Base-by-base conservation (phyloP, 179 eudicot genomes). In the Beta lomatogona region DNA sequence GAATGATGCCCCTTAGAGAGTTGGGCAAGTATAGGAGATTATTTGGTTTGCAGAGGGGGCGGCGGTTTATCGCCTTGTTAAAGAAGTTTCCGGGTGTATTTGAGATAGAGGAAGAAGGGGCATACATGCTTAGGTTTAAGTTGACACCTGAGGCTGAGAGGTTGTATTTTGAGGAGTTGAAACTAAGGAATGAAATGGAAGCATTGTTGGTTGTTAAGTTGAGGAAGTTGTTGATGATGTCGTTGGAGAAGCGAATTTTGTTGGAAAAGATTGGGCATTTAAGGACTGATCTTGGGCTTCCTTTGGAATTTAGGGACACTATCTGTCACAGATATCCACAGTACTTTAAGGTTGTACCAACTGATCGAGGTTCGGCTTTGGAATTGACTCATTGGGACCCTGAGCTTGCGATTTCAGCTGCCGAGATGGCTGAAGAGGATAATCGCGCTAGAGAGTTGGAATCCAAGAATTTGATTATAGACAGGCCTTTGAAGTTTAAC, bases 311-410 rank as follows among this genome's bases (percentile, higher is more conserved):
- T 78, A 90, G 93, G 9, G 94, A 96, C 80, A 94, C 98, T 0
- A 92, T 96, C 70, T 96, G 99, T 77, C 92, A 81, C 48, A 88
- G 99, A n/a, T 96, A 96, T 79, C 99, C 99, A 1, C 97, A 96
- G 81, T 96, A 96, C 83, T 96, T 92, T 57, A 91, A 82, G 89
- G 92, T 96, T 83, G 94, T 92, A 9, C 16, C 55, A 16, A 94
- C 98, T 53, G 98, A 86, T 16, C 84, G 92, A 69, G 99, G 99
- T 68, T 93, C 89, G 9, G 94, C 94, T 0, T 82, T 96, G 83
- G 98, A 96, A 85, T 82, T 96, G 71, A 92, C 98, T 86, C 94
- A 94, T 84, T 96, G 98, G 99, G 99, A 96, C 79, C 93, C 95
- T 22, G 97, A 96, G 82, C 91, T 96, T 69, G 99, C 99, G 1